Evolutionary conservation across 495 filamentous ascomycete genomes (phyloP).

Genomic region (Neurospora pannonica): DNA sequence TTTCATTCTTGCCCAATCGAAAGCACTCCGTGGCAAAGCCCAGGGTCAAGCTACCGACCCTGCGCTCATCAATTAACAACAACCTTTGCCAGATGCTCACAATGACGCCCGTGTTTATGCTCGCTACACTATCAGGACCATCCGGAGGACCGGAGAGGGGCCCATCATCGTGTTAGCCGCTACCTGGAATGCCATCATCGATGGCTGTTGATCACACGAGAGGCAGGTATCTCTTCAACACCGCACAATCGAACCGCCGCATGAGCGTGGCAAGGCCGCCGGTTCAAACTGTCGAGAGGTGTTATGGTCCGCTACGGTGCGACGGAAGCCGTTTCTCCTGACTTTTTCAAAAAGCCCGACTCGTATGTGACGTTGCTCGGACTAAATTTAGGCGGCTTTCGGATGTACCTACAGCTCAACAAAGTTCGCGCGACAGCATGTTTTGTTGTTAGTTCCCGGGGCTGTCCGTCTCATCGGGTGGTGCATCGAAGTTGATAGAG

Average conservation of each 20-base stretch:
- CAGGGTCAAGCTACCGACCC: not conserved
- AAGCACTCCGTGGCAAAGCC: slow-evolving; percentile 1
- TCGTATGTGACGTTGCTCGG: slow-evolving; percentile 20
- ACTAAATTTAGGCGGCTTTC: slow-evolving; percentile 18
- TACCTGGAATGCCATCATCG: not conserved
- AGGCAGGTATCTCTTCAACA: not conserved
- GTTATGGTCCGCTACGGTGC: not conserved
- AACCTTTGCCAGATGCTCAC: not conserved
- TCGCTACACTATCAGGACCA: not conserved
- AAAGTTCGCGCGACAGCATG: slow-evolving; percentile 4
- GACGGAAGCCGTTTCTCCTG: not conserved
- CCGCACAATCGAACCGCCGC: not conserved
- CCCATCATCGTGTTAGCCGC: not conserved
- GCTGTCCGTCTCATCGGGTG: not conserved
- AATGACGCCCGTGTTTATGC: not conserved
- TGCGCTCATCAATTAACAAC: not conserved
- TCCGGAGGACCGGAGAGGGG: not conserved
- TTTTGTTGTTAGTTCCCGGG: not conserved
- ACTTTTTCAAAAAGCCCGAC: slow-evolving; percentile 4
- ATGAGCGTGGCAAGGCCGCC: not conserved
- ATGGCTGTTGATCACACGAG: not conserved
- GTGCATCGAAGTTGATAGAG: not conserved
- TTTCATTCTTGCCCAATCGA: not conserved
- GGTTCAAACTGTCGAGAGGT: not conserved
- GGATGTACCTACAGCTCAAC: slow-evolving; percentile 10